A percentile compares a stretch with the other conserved stretches of the same genome.
Evolutionary conservation across 495 filamentous ascomycete genomes (phyloP).

Genomic region (Extremus antarcticus): DNA sequence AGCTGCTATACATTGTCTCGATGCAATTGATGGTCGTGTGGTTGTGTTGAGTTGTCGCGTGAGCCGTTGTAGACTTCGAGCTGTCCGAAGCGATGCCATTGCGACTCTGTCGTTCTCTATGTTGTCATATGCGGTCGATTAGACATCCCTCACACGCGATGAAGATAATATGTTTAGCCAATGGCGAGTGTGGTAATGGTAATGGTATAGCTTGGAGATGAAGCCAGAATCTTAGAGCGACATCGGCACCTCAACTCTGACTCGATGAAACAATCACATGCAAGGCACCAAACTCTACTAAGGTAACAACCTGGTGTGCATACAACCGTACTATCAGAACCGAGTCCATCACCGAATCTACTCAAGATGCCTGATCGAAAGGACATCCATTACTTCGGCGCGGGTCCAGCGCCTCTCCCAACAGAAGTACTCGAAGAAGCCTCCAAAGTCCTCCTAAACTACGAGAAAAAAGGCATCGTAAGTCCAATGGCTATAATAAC

Average conservation of each 20-base stretch:
- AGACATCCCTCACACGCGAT: not conserved
- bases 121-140: not conserved
- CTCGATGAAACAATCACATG: not conserved
- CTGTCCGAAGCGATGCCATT: slow-evolving; percentile 3
- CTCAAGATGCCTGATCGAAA: not conserved
- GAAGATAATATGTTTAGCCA: not conserved
- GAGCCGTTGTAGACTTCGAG: slow-evolving; percentile 14
- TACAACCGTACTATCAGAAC: too few species aligned
- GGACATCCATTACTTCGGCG: slow-evolving; percentile 63
- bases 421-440: slow-evolving; percentile 65
- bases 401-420: slow-evolving; percentile 74
- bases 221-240: not conserved
- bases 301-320: too few species aligned
- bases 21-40: not conserved
- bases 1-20: not conserved
- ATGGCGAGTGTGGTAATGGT: not conserved
- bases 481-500: too few species aligned
- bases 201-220: not conserved
- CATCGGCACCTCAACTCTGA: not conserved
- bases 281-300: not conserved
- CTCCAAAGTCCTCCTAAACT: slow-evolving; percentile 68
- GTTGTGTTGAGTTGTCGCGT: not conserved
- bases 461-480: slow-evolving; percentile 69
- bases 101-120: not conserved
- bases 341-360: not conserved